Evolutionary conservation across 345 rosid genomes (phyloP).

Genomic region (Brassica cretica): DNA sequence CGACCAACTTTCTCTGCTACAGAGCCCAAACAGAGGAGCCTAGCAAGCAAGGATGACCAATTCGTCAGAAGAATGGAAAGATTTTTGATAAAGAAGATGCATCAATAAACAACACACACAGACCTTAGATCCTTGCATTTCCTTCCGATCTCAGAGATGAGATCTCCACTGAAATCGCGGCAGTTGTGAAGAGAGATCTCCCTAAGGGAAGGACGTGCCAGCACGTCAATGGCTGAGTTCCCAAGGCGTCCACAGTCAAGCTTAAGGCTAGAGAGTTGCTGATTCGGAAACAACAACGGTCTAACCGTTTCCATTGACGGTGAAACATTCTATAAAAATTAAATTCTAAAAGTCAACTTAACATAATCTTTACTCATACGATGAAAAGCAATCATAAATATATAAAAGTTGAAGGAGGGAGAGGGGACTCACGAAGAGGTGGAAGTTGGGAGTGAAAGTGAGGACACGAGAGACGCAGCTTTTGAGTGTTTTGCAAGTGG

Average conservation of each 20-base stretch:
- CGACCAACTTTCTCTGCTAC: constrained; percentile 83
- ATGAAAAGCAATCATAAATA: too few relatives aligned
- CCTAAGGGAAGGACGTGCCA: constrained; percentile 60
- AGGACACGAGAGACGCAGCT: constrained; percentile 65
- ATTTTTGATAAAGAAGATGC: background rate
- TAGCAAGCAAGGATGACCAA: constrained; percentile 20
- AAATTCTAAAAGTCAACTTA: background rate
- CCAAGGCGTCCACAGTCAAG: constrained; percentile 73
- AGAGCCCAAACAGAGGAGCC: constrained; percentile 72
- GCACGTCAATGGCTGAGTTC: constrained; percentile 56
- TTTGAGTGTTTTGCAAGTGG: constrained; percentile 61
- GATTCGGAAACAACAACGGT: constrained; percentile 73
- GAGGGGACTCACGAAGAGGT: constrained; percentile 56
- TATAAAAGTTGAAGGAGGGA: background rate
- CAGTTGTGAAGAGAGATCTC: constrained; percentile 73
- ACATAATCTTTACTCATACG: background rate
- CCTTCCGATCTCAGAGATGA: constrained; percentile 75
- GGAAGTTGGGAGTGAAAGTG: constrained; percentile 72
- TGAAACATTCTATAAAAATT: constrained; percentile 25
- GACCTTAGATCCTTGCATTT: constrained; percentile 69
- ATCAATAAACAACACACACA: constrained; percentile 19
- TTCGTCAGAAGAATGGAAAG: constrained; percentile 11
- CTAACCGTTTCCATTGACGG: constrained; percentile 56
- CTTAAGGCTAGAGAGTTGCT: constrained; percentile 66
- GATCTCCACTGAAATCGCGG: constrained; percentile 66